These are phyloP conservation scores for Candida khao-thaluensis DNA, from an alignment of 805 yeast species.

Conservation along the genomic window DNA sequence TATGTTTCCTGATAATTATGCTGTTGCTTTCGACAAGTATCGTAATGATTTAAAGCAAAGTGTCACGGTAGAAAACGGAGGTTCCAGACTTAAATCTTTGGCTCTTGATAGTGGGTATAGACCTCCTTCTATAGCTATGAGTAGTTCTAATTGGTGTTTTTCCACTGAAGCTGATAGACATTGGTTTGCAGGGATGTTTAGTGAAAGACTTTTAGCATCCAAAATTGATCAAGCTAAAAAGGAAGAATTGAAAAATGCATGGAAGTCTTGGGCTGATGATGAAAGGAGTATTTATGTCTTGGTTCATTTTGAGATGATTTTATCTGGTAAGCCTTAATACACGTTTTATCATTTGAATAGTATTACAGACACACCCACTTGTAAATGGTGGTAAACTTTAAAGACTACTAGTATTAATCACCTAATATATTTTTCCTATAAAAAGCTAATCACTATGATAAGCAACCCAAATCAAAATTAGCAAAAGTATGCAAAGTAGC, in stretches of 20 bases:
- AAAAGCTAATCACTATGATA: too few relatives aligned
- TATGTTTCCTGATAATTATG: constrained; percentile 21
- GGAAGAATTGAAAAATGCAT: constrained; percentile 5
- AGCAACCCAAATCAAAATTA: too few relatives aligned
- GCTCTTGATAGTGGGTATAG: constrained; percentile 22
- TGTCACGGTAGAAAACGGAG: constrained; percentile 17
- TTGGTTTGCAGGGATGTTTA: constrained; percentile 13
- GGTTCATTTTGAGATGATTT: constrained; percentile 18
- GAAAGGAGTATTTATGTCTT: constrained; percentile 15
- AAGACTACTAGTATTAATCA: too few relatives aligned
- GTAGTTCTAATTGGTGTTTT: constrained; percentile 18
- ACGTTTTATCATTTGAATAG: too few relatives aligned
- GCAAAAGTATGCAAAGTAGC: too few relatives aligned
- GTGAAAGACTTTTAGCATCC: constrained; percentile 14
- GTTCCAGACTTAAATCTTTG: constrained; percentile 17
- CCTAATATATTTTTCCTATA: too few relatives aligned
- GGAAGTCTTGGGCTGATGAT: constrained; percentile 19
- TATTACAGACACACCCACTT: too few relatives aligned
- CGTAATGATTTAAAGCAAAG: constrained; percentile 11
- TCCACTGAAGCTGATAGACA: constrained; percentile 13
- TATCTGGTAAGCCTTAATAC: too few relatives aligned
- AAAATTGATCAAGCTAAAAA: constrained; percentile 11
- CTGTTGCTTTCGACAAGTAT: constrained; percentile 10
- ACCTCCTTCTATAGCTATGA: constrained; percentile 10
- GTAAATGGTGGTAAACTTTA: too few relatives aligned